Evolutionary conservation across 2,329 filamentous ascomycete species (phyloP).

Genomic region (Fusarium caatingaense): DNA sequence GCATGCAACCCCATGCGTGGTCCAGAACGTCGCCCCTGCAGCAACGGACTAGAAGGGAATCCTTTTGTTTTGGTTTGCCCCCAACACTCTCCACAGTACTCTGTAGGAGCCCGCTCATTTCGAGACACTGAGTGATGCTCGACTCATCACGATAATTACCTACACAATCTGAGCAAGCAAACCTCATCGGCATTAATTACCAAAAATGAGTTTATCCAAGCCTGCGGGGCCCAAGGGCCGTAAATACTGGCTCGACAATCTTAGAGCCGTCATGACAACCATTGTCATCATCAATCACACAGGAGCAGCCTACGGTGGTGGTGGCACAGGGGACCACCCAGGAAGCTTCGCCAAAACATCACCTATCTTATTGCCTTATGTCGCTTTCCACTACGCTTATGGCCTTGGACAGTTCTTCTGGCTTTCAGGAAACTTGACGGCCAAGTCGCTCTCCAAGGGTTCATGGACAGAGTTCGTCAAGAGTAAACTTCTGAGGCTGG

Average conservation of each 20-base stretch:
- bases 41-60: too few relatives aligned
- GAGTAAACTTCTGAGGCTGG: slow-evolving; percentile 2
- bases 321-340: not conserved
- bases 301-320: slow-evolving; percentile 5
- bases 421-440: slow-evolving; percentile 1
- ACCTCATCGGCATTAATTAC: too few relatives aligned
- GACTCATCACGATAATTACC: not conserved
- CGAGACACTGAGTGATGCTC: not conserved
- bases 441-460: not conserved
- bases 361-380: not conserved
- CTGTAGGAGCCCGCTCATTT: too few relatives aligned
- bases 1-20: too few relatives aligned
- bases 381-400: slow-evolving; percentile 3
- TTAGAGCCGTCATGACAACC: slow-evolving; percentile 1
- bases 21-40: too few relatives aligned
- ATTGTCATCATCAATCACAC: slow-evolving; percentile 13
- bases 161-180: too few relatives aligned
- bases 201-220: not conserved
- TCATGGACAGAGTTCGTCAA: slow-evolving; percentile 6
- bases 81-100: too few relatives aligned
- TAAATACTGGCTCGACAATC: slow-evolving; percentile 13
- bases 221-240: slow-evolving; percentile 1
- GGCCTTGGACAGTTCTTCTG: slow-evolving; percentile 5
- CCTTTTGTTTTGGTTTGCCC: too few relatives aligned
- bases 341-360: slow-evolving; percentile 5